Conservation (phyloP, 169 alveolate species). For the Cryptosporidium sp. region DNA sequence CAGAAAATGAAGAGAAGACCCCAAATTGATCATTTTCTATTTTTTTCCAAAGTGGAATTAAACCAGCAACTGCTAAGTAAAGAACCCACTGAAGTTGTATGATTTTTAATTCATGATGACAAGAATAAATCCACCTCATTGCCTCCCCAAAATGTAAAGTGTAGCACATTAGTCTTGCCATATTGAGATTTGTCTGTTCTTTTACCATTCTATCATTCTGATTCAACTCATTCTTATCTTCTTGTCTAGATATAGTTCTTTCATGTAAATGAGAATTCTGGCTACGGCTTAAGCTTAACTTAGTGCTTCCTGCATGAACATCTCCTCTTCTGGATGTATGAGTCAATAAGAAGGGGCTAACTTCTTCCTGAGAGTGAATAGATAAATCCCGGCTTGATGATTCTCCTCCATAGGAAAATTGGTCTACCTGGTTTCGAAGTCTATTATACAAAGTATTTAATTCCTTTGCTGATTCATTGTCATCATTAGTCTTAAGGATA, state of each 20-base stretch:
- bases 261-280: not conserved
- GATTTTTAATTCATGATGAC: constrained; percentile 29
- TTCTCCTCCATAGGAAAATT: not conserved
- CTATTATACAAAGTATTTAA: constrained; percentile 5
- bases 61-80: constrained; percentile 52
- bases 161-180: constrained; percentile 62
- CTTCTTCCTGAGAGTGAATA: constrained; percentile 3
- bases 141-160: constrained; percentile 70
- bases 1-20: constrained; percentile 28
- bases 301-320: not conserved
- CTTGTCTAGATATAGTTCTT: not conserved
- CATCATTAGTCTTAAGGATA: constrained; percentile 60
- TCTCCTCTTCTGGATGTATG: constrained; percentile 26
- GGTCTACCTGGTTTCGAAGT: constrained; percentile 8
- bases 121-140: constrained; percentile 42
- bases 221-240: not conserved
- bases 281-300: not conserved
- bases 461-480: constrained; percentile 36
- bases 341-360: not conserved
- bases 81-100: constrained; percentile 62
- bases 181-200: constrained; percentile 23
- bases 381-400: not conserved
- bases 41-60: constrained; percentile 56
- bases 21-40: constrained; percentile 12
- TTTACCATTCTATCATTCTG: constrained; percentile 10